A percentile compares a stretch with the other conserved stretches of the same genome.
These are phyloP conservation scores for Fomitopsis schrenkii DNA, from an alignment of 1,284 basidiomycete species.

Conservation along the genomic window DNA sequence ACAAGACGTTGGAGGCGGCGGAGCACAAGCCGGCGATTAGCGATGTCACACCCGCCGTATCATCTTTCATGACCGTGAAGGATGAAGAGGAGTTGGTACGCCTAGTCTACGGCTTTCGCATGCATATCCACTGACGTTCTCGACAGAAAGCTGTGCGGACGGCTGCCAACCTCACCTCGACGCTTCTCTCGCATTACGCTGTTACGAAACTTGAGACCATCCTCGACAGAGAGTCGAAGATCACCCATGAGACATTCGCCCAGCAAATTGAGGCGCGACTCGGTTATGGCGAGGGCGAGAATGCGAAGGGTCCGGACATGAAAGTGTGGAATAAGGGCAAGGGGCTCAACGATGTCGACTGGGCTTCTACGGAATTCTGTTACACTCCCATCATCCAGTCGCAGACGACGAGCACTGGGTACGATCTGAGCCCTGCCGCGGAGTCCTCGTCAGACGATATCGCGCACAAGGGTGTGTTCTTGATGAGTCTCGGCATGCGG, in stretches of 20 bases:
- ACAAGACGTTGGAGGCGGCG: constrained; percentile 51
- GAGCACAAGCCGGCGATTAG: constrained; percentile 64
- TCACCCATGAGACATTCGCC: constrained; percentile 85
- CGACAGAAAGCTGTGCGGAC: constrained; percentile 71
- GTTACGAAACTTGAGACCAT: constrained; percentile 87
- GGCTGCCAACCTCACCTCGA: constrained; percentile 81
- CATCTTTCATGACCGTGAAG: constrained; percentile 81
- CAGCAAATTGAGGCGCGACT: constrained; percentile 83
- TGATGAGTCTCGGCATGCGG: constrained; percentile 86
- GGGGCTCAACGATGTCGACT: constrained; percentile 79
- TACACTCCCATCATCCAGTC: constrained; percentile 97
- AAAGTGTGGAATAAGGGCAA: constrained; percentile 84
- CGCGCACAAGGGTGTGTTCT: constrained; percentile 87
- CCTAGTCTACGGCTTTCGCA: constrained; percentile 6
- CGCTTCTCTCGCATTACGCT: constrained; percentile 83
- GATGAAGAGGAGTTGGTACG: constrained; percentile 88
- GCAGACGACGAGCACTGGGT: constrained; percentile 74
- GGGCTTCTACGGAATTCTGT: constrained; percentile 85
- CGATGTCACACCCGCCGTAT: constrained; percentile 77
- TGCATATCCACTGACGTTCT: not conserved
- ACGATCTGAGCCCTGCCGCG: constrained; percentile 86
- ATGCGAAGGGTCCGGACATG: constrained; percentile 80
- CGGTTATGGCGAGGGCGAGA: constrained; percentile 76
- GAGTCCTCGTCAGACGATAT: constrained; percentile 83
- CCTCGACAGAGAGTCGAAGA: constrained; percentile 87